Base-by-base conservation (phyloP, 495 filamentous ascomycete genomes). In the Penicillium angulare region DNA sequence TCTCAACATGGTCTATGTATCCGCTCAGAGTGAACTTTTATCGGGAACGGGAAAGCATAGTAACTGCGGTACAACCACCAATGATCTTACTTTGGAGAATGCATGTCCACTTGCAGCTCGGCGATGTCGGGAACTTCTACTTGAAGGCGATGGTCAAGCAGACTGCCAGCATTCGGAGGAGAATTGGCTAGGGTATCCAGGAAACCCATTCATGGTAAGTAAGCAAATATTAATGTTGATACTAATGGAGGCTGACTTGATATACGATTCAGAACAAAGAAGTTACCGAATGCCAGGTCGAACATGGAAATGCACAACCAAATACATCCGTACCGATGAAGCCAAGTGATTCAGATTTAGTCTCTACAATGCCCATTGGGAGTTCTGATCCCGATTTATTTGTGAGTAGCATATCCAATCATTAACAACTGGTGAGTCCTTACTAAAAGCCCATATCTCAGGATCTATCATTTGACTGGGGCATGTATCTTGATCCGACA, bases 1-100 rank as follows among this genome's bases (percentile, higher is more conserved):
- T 20, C 29, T 54, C 5, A 34, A 47, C 23, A 47, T 47, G 29
- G 20, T 47, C 29, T 47, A 47, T 15, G 22, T 21, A 3, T 41
- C 38, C 2, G 38, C 38, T 13, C 38, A 41, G 15, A 41, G 38
- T 17, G 21, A 41, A n/a, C 21, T 41, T n/a, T 13, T 26, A 5
- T 41, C 10, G 5, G 12, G 12, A 26, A 24, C 38, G 1, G 10
- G 24, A 7, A 41, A 1, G 7, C 20, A 41, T n/a, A 10, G 9
- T 6, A 23, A 22, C 8, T 41, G 21, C 22, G 38, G 4, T 2
- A 23, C 10, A 13, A 12, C 8, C 13, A 24, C 22, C 10, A 41
- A 12, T 21, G 2, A 41, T 15, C 38, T 41, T 3, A 41, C 38
- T 1, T 23, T 41, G 18, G 38, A 41, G 16, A 41, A 41, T 41